phyloP scores from a whole-genome alignment of 78 protist genomes.

The Dictyostelium brefeldianum region DNA sequence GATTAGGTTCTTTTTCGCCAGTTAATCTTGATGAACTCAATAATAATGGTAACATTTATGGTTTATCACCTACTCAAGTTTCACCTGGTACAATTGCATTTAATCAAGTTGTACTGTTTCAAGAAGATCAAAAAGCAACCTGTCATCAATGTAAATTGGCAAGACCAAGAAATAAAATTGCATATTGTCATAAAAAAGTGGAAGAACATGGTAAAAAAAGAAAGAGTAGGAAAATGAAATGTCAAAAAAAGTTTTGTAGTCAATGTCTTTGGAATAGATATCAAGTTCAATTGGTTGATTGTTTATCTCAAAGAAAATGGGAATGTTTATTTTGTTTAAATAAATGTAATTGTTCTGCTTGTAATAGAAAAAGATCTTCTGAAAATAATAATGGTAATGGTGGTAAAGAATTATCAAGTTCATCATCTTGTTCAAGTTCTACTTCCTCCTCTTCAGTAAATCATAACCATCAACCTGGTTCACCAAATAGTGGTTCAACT shows the following conservation, averaged over 20 bases:
- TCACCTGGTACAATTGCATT: conserved; percentile 61
- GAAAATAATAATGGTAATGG: background rate
- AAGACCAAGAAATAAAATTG: conserved; percentile 41
- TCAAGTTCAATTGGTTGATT: conserved; percentile 26
- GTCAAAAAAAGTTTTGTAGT: conserved; percentile 62
- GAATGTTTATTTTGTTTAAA: conserved; percentile 27
- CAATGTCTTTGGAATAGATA: conserved; percentile 71
- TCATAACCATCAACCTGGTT: background rate
- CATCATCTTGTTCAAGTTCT: background rate
- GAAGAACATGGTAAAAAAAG: background rate
- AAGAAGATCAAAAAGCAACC: conserved; percentile 40
- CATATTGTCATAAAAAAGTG: conserved; percentile 30
- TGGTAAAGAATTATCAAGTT: background rate
- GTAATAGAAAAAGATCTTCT: conserved; percentile 23
- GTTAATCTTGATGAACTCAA: background rate
- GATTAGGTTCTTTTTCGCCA: background rate
- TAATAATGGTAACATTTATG: background rate
- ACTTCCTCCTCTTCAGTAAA: background rate
- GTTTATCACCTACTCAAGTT: conserved; percentile 4
- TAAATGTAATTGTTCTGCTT: conserved; percentile 54
- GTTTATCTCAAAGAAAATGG: conserved; percentile 30
- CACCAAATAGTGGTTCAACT: background rate
- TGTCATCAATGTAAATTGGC: conserved; percentile 79
- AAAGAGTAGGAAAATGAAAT: background rate
- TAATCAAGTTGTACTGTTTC: conserved; percentile 37